Percentiles rank a stretch among this genome's conserved stretches.
Evolutionary conservation across 2,329 filamentous ascomycete species (phyloP).

Genomic region (Fusarium sp.): DNA sequence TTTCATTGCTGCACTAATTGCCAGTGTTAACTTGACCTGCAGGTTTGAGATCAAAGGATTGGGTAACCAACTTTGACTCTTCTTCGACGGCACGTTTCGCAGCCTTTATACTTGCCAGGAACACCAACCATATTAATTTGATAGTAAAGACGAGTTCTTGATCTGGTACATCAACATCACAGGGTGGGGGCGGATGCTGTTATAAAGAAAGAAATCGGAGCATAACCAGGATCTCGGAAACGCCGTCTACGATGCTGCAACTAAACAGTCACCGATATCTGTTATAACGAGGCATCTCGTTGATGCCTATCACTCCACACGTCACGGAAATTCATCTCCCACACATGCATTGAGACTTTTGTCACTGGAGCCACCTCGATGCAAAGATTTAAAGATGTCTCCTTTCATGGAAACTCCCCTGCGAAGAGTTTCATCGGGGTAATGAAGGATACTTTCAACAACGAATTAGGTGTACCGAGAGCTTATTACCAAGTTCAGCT

Average conservation of each 20-base stretch:
- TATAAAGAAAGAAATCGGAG: slow-evolving; percentile 6
- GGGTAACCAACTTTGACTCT: slow-evolving; percentile 66
- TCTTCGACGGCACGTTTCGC: slow-evolving; percentile 70
- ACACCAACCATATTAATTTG: slow-evolving; percentile 68
- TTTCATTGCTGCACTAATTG: slow-evolving; percentile 70
- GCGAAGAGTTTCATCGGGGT: slow-evolving; percentile 39
- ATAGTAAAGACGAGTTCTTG: slow-evolving; percentile 2
- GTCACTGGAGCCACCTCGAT: slow-evolving; percentile 14
- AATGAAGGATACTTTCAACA: slow-evolving; percentile 35
- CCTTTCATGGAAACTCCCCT: slow-evolving; percentile 34
- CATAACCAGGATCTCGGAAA: slow-evolving; percentile 23
- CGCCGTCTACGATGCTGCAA: slow-evolving; percentile 30
- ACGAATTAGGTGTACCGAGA: slow-evolving; percentile 40
- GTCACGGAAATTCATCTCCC: slow-evolving; percentile 28
- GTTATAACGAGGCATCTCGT: slow-evolving; percentile 37
- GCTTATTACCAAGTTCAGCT: slow-evolving; percentile 26
- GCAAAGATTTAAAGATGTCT: slow-evolving; percentile 24
- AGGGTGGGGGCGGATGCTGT: slow-evolving; percentile 7
- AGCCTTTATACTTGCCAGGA: slow-evolving; percentile 73
- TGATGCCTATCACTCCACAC: slow-evolving; percentile 43
- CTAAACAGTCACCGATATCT: slow-evolving; percentile 38
- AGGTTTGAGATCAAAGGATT: neutral
- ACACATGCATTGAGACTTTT: slow-evolving; percentile 21
- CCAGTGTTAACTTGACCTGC: slow-evolving; percentile 12
- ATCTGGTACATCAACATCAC: neutral